Conservation (phyloP, 1,284 basidiomycete species). For the Megacollybia platyphylla region DNA sequence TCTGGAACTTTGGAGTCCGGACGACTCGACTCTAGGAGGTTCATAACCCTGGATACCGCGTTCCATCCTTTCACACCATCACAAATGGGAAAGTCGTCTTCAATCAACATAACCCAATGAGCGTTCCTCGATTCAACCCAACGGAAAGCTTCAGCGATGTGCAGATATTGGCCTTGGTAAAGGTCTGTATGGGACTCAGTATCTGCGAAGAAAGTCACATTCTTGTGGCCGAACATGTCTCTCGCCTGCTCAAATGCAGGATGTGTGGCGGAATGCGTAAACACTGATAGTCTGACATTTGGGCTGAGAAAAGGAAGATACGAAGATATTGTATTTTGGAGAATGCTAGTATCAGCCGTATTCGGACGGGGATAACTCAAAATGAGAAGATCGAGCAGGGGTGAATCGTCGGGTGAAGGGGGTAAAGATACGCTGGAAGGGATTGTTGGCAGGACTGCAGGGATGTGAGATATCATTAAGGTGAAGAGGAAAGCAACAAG, state of each 20-base stretch:
- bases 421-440: constrained; percentile 6
- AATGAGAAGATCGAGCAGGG: constrained; percentile 23
- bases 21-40: constrained; percentile 15
- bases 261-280: constrained; percentile 21
- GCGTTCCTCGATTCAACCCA: constrained; percentile 14
- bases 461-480: constrained; percentile 7
- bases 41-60: constrained; percentile 19
- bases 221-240: constrained; percentile 10
- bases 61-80: constrained; percentile 17
- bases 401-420: constrained; percentile 12
- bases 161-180: constrained; percentile 20
- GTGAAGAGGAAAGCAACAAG: constrained; percentile 2
- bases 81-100: constrained; percentile 30
- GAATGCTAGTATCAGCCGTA: constrained; percentile 13
- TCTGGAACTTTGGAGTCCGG: background rate
- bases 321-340: constrained; percentile 21
- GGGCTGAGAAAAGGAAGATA: constrained; percentile 18
- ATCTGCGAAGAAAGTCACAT: constrained; percentile 20
- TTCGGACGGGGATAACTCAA: constrained; percentile 23
- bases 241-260: constrained; percentile 16
- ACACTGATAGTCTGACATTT: constrained; percentile 19
- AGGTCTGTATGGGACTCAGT: constrained; percentile 18
- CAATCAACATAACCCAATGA: constrained; percentile 26
- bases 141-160: constrained; percentile 24
- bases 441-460: constrained; percentile 7